phyloP scores from a whole-genome alignment of 345 rosid genomes.

The Crucihimalaya himalaica region DNA sequence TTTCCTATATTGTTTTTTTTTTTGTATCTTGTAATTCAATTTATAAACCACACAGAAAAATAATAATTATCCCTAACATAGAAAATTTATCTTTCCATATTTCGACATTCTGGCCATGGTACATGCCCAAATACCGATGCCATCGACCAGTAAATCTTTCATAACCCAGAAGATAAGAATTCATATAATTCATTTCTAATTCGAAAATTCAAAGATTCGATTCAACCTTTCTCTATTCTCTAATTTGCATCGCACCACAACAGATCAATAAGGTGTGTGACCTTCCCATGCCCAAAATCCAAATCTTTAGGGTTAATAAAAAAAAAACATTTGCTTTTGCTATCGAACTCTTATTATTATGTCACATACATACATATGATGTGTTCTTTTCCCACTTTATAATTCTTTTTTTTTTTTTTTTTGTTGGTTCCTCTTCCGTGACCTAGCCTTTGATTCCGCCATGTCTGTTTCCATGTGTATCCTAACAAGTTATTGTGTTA shows the following conservation, averaged over 20 bases:
- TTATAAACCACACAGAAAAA: slow-evolving; percentile 25
- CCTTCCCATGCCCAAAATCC: slow-evolving; percentile 33
- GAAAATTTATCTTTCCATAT: background rate
- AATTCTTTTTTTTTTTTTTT: slow-evolving; percentile 1
- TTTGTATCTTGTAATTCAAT: background rate
- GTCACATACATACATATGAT: slow-evolving; percentile 33
- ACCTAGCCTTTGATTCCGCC: slow-evolving; percentile 48
- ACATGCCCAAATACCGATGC: slow-evolving; percentile 42
- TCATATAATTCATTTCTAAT: background rate
- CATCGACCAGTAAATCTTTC: slow-evolving; percentile 24
- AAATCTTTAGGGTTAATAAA: slow-evolving; percentile 27
- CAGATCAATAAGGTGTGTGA: slow-evolving; percentile 33
- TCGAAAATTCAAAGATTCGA: slow-evolving; percentile 25
- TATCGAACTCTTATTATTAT: background rate
- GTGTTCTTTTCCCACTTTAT: slow-evolving; percentile 21
- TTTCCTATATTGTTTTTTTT: slow-evolving; percentile 2
- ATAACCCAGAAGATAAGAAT: slow-evolving; percentile 25
- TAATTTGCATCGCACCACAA: slow-evolving; percentile 24
- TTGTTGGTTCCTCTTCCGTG: slow-evolving; percentile 40
- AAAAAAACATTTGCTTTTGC: slow-evolving; percentile 17
- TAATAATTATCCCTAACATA: slow-evolving; percentile 30
- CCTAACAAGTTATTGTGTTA: slow-evolving; percentile 44
- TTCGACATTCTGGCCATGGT: slow-evolving; percentile 42
- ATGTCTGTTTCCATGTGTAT: slow-evolving; percentile 41
- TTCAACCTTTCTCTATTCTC: background rate